A percentile compares a stretch with the other conserved stretches of the same genome.
Conservation (phyloP, 202 grass and related monocot genomes). For the Brachypodium distachyon region DNA sequence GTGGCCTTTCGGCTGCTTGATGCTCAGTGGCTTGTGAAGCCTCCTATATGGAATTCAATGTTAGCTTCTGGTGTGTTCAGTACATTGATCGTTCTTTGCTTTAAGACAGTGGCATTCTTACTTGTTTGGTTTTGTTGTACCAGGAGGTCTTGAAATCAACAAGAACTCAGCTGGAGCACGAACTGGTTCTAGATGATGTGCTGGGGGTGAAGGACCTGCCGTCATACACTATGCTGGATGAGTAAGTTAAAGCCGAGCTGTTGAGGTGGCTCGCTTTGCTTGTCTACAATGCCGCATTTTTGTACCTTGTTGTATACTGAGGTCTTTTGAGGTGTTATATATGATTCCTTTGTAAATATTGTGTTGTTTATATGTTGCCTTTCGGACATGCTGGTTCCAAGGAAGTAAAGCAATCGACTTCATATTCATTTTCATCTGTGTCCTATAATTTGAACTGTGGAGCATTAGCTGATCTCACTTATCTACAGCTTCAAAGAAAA, state of each 20-base stretch:
- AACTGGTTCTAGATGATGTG: constrained; percentile 57
- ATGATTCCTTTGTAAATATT: too few relatives aligned
- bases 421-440: too few relatives aligned
- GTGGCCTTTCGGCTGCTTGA: constrained; percentile 73
- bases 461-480: too few relatives aligned
- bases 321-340: too few relatives aligned
- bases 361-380: too few relatives aligned
- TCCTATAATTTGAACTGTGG: too few relatives aligned
- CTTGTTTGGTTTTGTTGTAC: neutral
- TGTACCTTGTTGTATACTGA: too few relatives aligned
- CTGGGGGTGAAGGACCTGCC: constrained; percentile 58
- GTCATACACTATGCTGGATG: constrained; percentile 64
- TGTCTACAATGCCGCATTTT: too few relatives aligned
- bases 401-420: too few relatives aligned
- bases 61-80: neutral
- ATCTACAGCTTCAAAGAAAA: too few relatives aligned
- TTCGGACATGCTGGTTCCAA: too few relatives aligned
- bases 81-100: neutral
- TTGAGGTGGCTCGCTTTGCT: too few relatives aligned
- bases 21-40: constrained; percentile 84
- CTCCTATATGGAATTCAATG: constrained; percentile 93
- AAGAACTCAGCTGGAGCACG: constrained; percentile 62
- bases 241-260: neutral
- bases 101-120: neutral
- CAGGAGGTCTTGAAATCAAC: constrained; percentile 83